These are phyloP conservation scores for Spiromastix sp. DNA, from an alignment of 2,329 filamentous ascomycete species.

Conservation along the genomic window DNA sequence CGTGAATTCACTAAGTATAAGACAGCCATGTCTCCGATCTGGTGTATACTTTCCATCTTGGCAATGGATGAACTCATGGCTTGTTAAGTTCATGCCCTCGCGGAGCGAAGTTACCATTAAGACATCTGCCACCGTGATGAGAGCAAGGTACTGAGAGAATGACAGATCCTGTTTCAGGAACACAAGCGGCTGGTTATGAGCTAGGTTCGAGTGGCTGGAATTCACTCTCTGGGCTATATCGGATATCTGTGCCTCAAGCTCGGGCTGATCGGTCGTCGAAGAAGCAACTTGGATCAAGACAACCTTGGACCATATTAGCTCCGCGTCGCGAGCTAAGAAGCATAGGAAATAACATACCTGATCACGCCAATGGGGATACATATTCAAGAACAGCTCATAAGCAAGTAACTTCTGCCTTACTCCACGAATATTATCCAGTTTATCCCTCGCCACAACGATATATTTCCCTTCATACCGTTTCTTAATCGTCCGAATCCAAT, in stretches of 20 bases:
- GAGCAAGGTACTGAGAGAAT: slow-evolving; percentile 84
- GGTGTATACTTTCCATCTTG: slow-evolving; percentile 68
- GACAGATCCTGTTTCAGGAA: slow-evolving; percentile 93
- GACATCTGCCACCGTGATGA: slow-evolving; percentile 80
- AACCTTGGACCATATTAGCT: slow-evolving; percentile 38
- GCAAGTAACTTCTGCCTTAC: slow-evolving; percentile 88
- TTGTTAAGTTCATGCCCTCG: slow-evolving; percentile 95
- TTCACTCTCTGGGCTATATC: slow-evolving; percentile 95
- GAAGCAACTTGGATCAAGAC: slow-evolving; percentile 91
- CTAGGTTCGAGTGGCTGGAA: slow-evolving; percentile 78
- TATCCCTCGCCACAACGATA: slow-evolving; percentile 86
- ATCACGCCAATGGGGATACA: slow-evolving; percentile 81
- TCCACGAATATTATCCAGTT: slow-evolving; percentile 84
- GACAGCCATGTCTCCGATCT: slow-evolving; percentile 73
- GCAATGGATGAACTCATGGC: slow-evolving; percentile 86
- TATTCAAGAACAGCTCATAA: slow-evolving; percentile 88
- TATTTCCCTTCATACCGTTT: slow-evolving; percentile 81
- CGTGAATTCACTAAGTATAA: slow-evolving; percentile 92
- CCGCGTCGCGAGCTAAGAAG: neutral
- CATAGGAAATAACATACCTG: slow-evolving; percentile 34
- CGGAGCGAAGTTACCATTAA: slow-evolving; percentile 92
- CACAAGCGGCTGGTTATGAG: slow-evolving; percentile 74
- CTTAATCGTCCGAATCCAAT: slow-evolving; percentile 70
- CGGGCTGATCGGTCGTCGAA: slow-evolving; percentile 76
- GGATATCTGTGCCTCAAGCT: slow-evolving; percentile 77